Evolutionary conservation across 2,329 filamentous ascomycete species (phyloP).

Genomic region (Leptographium flavum): DNA sequence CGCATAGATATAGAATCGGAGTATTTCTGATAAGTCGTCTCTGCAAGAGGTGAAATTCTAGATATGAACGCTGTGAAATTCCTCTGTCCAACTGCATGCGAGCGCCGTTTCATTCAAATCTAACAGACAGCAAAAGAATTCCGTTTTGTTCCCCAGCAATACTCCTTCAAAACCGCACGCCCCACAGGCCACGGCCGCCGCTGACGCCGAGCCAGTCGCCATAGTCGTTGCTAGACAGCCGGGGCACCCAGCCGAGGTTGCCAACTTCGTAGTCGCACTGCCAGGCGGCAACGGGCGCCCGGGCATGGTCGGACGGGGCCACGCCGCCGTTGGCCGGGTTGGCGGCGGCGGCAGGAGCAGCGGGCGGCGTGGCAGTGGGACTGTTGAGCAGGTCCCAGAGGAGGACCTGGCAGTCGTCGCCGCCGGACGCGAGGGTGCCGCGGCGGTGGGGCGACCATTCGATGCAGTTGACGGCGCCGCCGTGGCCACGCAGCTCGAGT

Average conservation of each 20-base stretch:
- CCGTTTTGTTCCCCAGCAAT: no score
- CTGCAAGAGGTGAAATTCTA: no score
- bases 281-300: conserved; percentile 63
- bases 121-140: no score
- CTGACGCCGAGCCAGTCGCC: conserved; percentile 78
- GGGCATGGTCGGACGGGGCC: conserved; percentile 37
- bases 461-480: conserved; percentile 74
- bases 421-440: conserved; percentile 81
- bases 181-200: conserved; percentile 70
- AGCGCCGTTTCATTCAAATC: no score
- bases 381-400: conserved; percentile 84
- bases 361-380: conserved; percentile 19
- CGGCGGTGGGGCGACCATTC: conserved; percentile 82
- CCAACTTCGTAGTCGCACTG: conserved; percentile 76
- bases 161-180: conserved; percentile 42
- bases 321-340: no score
- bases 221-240: conserved; percentile 49
- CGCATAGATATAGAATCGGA: no score
- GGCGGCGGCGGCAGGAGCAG: not conserved
- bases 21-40: no score
- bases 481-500: conserved; percentile 81
- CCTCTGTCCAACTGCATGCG: no score
- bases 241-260: conserved; percentile 75
- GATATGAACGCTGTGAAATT: no score
- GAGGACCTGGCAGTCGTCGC: conserved; percentile 79